These are phyloP conservation scores for Ichthyophthirius multifiliis DNA, from an alignment of 169 alveolate genomes.

Conservation along the genomic window DNA sequence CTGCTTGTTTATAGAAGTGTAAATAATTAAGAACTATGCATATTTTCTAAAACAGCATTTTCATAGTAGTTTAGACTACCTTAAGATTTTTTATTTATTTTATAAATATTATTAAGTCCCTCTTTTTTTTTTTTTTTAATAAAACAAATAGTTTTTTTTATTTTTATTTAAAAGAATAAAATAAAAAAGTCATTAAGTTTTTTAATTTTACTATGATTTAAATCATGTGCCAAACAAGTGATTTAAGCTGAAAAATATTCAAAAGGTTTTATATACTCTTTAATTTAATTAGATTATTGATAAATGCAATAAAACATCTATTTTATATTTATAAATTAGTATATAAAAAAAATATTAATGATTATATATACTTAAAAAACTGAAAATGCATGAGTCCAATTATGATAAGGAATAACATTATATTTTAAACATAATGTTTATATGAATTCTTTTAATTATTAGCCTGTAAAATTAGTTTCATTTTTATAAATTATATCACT, in stretches of 20 bases:
- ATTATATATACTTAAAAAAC: slow-evolving; percentile 7
- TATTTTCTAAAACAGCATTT: background rate
- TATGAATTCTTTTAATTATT: background rate
- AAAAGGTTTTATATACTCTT: background rate
- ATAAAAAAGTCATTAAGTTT: background rate
- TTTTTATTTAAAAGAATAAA: too few species aligned
- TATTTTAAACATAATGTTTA: slow-evolving; percentile 12
- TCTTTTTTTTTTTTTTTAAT: background rate
- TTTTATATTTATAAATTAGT: background rate
- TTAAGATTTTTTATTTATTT: background rate
- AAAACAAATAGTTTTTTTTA: background rate
- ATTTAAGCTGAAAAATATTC: slow-evolving; percentile 22
- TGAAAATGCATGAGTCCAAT: slow-evolving; percentile 29
- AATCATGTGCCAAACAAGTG: slow-evolving; percentile 24
- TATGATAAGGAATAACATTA: slow-evolving; percentile 35
- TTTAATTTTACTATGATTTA: slow-evolving; percentile 17
- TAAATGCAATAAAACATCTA: slow-evolving; percentile 3
- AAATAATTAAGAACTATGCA: background rate
- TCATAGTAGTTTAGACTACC: background rate
- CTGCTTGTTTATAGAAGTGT: background rate
- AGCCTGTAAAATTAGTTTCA: too few species aligned
- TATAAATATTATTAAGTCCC: background rate
- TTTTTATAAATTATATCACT: too few species aligned
- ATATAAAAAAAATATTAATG: too few species aligned
- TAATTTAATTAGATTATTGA: slow-evolving; percentile 1